Base-by-base conservation (phyloP, 108 stramenopile genomes). In the Fistulifera solaris region DNA sequence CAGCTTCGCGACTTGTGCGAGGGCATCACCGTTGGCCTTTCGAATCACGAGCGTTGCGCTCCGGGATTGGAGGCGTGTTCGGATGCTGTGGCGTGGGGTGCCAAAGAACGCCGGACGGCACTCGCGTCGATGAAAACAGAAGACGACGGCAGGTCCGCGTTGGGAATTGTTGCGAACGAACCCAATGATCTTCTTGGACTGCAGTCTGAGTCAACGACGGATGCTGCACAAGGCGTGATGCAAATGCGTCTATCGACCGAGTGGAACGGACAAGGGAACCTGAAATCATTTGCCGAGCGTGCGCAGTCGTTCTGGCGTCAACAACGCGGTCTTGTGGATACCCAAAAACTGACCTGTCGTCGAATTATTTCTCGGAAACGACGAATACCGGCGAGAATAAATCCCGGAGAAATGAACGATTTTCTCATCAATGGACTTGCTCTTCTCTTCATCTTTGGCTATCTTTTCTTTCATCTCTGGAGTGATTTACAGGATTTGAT, bases 1-100 rank as follows among this genome's bases (percentile, higher is more conserved):
- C 41, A 56, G 8, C 58, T 82, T 8, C 71, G 80, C n/a, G 40
- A 43, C 16, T 26, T 58, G 3, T 54, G 72, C 22, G 65, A 82
- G 40, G 84, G 80, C 5, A 57, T 81, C 16, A 68, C 79, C 10
- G 60, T 85, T 0, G 76, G 77, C 11, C 17, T 78, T 13, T 47
- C 77, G 11, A 58, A 77, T 38, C 71, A 78, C 58, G 40, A 47
- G 25, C 74, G 75, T 1, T 71, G 79, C 1, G 74, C 83, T 23
- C 83, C 83, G 8, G 83, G 79, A 18, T 39, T 85, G 10, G 83
- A 85, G 48, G 66, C 68, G 7, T 85, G 83, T 48, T 58, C 72
- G 63, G 56, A 85, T 43, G 74, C 80, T 14, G 66, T 85, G 10
- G 45, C 47, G 22, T 23, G 69, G 23, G 69, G 68, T 12, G 63